These are phyloP conservation scores for Pseudogymnoascus sp. DNA, from an alignment of 2,329 filamentous ascomycete genomes.

Conservation along the genomic window DNA sequence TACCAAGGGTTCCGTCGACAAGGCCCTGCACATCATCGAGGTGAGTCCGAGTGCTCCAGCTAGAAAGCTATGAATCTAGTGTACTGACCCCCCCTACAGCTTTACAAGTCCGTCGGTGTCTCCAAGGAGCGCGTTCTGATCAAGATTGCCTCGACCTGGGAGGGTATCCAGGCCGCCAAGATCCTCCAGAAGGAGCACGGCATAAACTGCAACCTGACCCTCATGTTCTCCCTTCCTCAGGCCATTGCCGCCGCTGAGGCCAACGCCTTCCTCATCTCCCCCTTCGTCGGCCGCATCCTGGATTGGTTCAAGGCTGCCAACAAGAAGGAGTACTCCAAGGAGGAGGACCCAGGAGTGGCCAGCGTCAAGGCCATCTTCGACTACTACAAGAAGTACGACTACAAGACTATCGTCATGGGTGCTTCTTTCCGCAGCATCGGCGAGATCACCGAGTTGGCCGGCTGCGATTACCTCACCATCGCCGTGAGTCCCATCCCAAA, in stretches of 20 bases:
- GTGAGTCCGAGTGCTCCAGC: slow-evolving; percentile 44
- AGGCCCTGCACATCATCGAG: slow-evolving; percentile 95
- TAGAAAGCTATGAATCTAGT: neutral
- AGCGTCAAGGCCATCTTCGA: slow-evolving; percentile 93
- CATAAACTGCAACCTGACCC: slow-evolving; percentile 97
- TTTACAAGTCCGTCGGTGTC: slow-evolving; percentile 89
- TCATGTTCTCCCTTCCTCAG: slow-evolving; percentile 95
- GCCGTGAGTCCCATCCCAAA: slow-evolving; percentile 50
- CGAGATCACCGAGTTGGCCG: slow-evolving; percentile 96
- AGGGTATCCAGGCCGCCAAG: slow-evolving; percentile 97
- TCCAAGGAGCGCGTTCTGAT: slow-evolving; percentile 91
- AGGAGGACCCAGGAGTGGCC: slow-evolving; percentile 93
- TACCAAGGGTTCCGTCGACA: slow-evolving; percentile 82
- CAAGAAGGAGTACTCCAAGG: slow-evolving; percentile 85
- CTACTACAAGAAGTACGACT: slow-evolving; percentile 99
- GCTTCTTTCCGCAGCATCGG: slow-evolving; percentile 94
- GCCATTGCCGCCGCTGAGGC: slow-evolving; percentile 95
- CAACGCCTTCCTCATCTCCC: slow-evolving; percentile 92
- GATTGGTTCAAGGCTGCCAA: slow-evolving; percentile 98
- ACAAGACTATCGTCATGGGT: slow-evolving; percentile 99
- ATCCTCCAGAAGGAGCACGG: slow-evolving; percentile 92
- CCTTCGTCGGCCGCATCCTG: slow-evolving; percentile 97
- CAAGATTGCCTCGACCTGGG: slow-evolving; percentile 99
- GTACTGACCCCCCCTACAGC: slow-evolving; percentile 40
- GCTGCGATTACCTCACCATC: slow-evolving; percentile 98